Conservation (phyloP, 2,329 filamentous ascomycete genomes). For the Ophiostoma sp. region DNA sequence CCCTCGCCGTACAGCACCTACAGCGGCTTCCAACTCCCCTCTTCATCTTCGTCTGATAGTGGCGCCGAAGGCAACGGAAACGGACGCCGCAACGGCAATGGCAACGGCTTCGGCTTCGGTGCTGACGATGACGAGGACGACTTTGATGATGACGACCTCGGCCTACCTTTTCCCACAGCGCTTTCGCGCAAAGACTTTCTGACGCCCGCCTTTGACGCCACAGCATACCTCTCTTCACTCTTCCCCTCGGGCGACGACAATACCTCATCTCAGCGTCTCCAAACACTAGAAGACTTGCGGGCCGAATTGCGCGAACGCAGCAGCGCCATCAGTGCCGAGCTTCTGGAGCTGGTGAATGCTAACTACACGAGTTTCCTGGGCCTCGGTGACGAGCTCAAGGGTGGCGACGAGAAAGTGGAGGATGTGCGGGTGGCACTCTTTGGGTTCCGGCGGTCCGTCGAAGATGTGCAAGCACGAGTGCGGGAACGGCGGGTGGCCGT, state of each 20-base stretch:
- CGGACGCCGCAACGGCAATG: conserved; percentile 9
- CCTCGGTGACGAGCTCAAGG: conserved; percentile 75
- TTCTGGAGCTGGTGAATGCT: conserved; percentile 90
- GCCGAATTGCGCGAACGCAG: conserved; percentile 80
- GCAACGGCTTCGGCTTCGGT: conserved; percentile 20
- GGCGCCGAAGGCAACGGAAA: conserved; percentile 22
- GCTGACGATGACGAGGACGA: conserved; percentile 36
- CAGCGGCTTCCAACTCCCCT: conserved; percentile 46
- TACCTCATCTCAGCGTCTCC: conserved; percentile 74
- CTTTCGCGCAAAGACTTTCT: conserved; percentile 84
- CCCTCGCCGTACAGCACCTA: conserved; percentile 37
- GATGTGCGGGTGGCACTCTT: conserved; percentile 84
- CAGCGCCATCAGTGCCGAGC: conserved; percentile 76
- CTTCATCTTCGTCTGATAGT: conserved; percentile 41
- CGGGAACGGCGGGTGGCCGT: conserved; percentile 64
- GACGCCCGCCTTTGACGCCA: conserved; percentile 71
- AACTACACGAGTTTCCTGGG: conserved; percentile 92
- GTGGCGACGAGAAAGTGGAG: conserved; percentile 88
- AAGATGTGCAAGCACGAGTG: conserved; percentile 69
- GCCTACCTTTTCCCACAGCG: conserved; percentile 84
- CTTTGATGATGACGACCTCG: conserved; percentile 59
- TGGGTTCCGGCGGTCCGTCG: conserved; percentile 80
- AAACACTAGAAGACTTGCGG: conserved; percentile 92
- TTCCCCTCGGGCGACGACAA: conserved; percentile 36
- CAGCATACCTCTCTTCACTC: conserved; percentile 67